These are phyloP conservation scores for Xylaria curta DNA, from an alignment of 495 filamentous ascomycete genomes.

Conservation along the genomic window DNA sequence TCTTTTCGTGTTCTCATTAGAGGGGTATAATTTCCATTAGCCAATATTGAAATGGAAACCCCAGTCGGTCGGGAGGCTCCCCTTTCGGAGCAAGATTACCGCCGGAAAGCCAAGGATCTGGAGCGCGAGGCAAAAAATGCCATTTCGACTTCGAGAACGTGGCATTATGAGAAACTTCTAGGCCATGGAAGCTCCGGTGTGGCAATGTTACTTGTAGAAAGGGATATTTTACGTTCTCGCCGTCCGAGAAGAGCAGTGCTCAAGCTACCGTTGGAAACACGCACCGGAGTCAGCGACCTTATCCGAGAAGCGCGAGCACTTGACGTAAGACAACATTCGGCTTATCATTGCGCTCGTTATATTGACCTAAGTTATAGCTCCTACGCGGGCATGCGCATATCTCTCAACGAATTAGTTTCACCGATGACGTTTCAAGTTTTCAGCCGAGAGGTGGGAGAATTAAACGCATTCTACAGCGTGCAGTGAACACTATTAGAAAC, in stretches of 20 bases:
- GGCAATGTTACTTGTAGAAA: slow-evolving; percentile 2
- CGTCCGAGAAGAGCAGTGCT: slow-evolving; percentile 11
- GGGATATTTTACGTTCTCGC: background rate
- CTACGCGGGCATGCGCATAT: slow-evolving; percentile 13
- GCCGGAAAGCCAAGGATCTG: background rate
- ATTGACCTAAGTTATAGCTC: background rate
- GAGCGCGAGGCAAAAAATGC: background rate
- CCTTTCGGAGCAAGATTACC: background rate
- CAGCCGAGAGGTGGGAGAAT: slow-evolving; percentile 7
- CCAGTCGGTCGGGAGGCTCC: slow-evolving; percentile 4
- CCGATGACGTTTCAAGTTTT: slow-evolving; percentile 1
- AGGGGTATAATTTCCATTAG: background rate
- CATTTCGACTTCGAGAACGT: slow-evolving; percentile 15
- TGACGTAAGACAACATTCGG: background rate
- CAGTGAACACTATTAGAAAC: background rate
- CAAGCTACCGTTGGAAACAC: background rate
- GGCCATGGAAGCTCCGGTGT: slow-evolving; percentile 14
- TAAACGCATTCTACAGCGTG: background rate
- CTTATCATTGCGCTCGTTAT: background rate
- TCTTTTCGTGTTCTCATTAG: background rate
- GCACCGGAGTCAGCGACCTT: background rate
- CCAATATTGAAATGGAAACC: background rate
- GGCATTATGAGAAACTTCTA: slow-evolving; percentile 6
- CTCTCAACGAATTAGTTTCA: background rate
- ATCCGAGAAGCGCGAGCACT: background rate